Evolutionary conservation across 805 yeast species (phyloP), one percentile per base, ranked within the genome.

Genomic region (Kodamaea neixiangensis): DNA sequence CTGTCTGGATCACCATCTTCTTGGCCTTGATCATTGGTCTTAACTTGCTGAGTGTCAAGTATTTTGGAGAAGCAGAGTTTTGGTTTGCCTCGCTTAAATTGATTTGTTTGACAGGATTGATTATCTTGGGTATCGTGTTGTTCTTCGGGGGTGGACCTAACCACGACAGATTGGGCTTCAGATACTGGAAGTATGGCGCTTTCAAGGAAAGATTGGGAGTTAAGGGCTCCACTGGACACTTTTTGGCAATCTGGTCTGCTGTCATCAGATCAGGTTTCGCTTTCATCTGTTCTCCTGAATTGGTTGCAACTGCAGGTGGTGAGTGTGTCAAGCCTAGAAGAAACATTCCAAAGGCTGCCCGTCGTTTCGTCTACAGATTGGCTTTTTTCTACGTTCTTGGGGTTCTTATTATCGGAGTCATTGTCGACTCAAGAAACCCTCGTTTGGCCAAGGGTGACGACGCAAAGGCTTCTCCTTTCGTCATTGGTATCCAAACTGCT

Each of bases 401-500:
- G 14, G 65, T 74, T 11, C 66, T 73, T 58, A 66, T 72, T 31
- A 72, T 73, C 52, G 72, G 76, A 18, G 70, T 72, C 22, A 65
- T 72, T 53, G 75, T 71, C 35, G 53, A 59, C 52, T 64, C 71
- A 20, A 62, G 53, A 15, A 63, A 64, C 51, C 53, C 53, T 4
- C 49, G 50, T 15, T 65, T 71, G 56, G 25, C 54, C 35, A 65
- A 63, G 5, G 42, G 50, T 6, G 37, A 46, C 39, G 47, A 56
- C 18, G 52, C 60, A 14, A 67, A 78, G 58, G 87, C 86, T 22
- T 83, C 91, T 15, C 94, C 96, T 0, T 88, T 85, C 59, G 94
- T 89, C 48, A 81, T 89, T 58, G 93, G 94, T 3, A 89, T 90
- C 89, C 77, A 76, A 67, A 76, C 75, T 48, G 69, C 89, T 61